Evolutionary conservation across 495 filamentous ascomycete genomes (phyloP), one percentile per base, ranked within the genome.

Genomic region (Penicillium daleae): DNA sequence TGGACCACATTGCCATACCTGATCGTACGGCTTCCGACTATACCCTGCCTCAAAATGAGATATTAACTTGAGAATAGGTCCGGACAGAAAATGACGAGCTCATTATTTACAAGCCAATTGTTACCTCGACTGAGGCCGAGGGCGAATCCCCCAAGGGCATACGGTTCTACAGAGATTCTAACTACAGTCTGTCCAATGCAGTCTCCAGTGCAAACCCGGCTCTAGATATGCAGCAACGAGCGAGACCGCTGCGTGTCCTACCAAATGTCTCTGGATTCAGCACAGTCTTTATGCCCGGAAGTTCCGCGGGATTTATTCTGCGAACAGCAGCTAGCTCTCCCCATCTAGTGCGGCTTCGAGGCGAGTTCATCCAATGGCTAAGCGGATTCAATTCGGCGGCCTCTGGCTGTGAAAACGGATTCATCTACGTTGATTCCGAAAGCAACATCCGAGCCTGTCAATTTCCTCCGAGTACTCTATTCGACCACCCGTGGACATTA

Each of bases 101-200:
- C 5, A 87, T 87, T n/a, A 80, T 97, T 49, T 99, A 98, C 70
- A 86, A 91, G 70, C 92, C 93, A 0, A 92, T 89, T 71, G 79
- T 83, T 60, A 74, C 74, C 12, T 33, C 40, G 12, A 61, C 75
- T 5, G 59, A 62, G 4, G 70, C 56, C 68, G 68, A 32, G 54
- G 66, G 62, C 56, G 72, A 29, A 61, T 22, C 56, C 21, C 71
- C 74, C 13, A 71, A 82, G 44, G 77, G 74, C 7, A 75, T 98
- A 13, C 84, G 87, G 53, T 97, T 96, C 66, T 74, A 87, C 15
- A 96, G 96, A 66, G 78, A 93, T n/a, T 79, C 61, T 83, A 93
- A 78, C 75, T 82, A 59, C 76, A 83, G 58, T 67, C 89, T 70
- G 77, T 88, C 68, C 71, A 86, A 68, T 76, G 76, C 71, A 59